Evolutionary conservation across 306 rosid species (phyloP).

Genomic region (Begonia loranthoides): DNA sequence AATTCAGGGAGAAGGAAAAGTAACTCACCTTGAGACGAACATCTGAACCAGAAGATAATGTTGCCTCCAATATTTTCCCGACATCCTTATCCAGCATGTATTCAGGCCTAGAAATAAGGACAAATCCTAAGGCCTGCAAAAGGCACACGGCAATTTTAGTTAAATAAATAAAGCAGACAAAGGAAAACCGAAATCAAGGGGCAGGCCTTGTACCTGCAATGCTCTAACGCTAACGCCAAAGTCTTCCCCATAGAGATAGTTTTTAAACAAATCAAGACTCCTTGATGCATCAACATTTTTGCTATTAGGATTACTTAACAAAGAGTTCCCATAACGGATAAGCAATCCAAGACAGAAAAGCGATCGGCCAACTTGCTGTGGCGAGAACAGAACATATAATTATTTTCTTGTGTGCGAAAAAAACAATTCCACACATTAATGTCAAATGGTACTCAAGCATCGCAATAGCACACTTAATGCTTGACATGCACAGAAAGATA

Average conservation of each 20-base stretch:
- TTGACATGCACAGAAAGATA: too few relatives aligned
- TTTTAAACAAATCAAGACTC: constrained; percentile 58
- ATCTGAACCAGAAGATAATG: constrained; percentile 51
- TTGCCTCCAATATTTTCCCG: constrained; percentile 62
- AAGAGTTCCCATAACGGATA: constrained; percentile 73
- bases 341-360: constrained; percentile 90
- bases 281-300: constrained; percentile 31
- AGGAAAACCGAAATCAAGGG: constrained; percentile 9
- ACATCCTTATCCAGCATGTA: constrained; percentile 78
- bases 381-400: constrained; percentile 13
- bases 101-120: constrained; percentile 88
- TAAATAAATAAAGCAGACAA: constrained; percentile 5
- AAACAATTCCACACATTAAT: too few relatives aligned
- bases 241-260: constrained; percentile 60
- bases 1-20: constrained; percentile 7
- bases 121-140: constrained; percentile 86
- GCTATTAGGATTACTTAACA: constrained; percentile 40
- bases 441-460: too few relatives aligned
- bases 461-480: too few relatives aligned
- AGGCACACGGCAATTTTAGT: constrained; percentile 19
- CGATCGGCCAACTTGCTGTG: constrained; percentile 79
- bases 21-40: constrained; percentile 63
- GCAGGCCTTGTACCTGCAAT: constrained; percentile 47
- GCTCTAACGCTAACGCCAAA: constrained; percentile 62
- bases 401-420: too few relatives aligned